Evolutionary conservation across 306 rosid genomes (phyloP), one percentile per base, ranked within the genome.

Genomic region (Vachellia collinsii): DNA sequence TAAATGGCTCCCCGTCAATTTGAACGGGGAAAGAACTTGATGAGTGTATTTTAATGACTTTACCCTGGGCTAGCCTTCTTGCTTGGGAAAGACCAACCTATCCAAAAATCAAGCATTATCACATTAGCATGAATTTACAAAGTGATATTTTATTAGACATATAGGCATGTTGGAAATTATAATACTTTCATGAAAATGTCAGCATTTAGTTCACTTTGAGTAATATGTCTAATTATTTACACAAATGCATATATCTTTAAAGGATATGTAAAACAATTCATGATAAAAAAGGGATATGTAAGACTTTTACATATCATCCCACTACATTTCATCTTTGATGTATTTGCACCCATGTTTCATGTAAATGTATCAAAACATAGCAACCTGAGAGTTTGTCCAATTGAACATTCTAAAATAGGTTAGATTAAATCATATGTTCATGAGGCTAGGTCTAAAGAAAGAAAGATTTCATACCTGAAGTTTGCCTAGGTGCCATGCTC

Each of bases 21-120:
- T 91, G 97, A 83, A 91, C 97, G 4, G 97, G 97, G 85, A 91
- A 91, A 76, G 97, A 86, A 84, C 92, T 83, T 46, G 93, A 91
- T 72, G 87, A 81, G 68, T 91, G 93, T 81, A 91, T 87, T 84
- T 83, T 86, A 75, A 91, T 80, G 77, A 87, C 86, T 70, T 85
- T 86, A 70, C 97, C 97, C 79, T 91, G 97, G 77, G 97, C 97
- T 71, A 91, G 86, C 77, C 93, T 89, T 83, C 92, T 91, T 56
- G 97, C 97, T 78, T 91, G 97, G 72, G 97, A 91, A 79, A 91
- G 97, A 82, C 97, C 97, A 67, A 91, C 89, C 97, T 91, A 78
- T 44, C 61, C 63, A 66, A 72, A 81, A 82, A 77, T 71, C 75
- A 78, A 73, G 29, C 69, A 70, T 70, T 72, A 48, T 37, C 37